These are phyloP conservation scores for Amanita molliuscula DNA, from an alignment of 768 basidiomycete genomes.

Conservation along the genomic window DNA sequence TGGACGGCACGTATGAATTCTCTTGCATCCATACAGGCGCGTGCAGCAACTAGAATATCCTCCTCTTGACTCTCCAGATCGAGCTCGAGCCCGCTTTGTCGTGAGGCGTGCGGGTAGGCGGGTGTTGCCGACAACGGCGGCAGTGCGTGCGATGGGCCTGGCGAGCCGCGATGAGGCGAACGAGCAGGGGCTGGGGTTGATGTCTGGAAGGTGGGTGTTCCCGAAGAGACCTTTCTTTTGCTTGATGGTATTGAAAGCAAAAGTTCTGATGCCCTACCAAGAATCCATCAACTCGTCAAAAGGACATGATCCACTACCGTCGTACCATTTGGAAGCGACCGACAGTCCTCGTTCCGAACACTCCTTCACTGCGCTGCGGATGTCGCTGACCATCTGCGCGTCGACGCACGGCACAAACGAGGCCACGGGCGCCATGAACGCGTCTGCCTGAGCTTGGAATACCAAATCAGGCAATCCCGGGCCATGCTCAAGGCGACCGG, in stretches of 20 bases:
- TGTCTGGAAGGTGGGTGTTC: constrained; percentile 35
- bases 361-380: constrained; percentile 57
- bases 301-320: not conserved
- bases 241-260: constrained; percentile 45
- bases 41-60: constrained; percentile 65
- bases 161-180: constrained; percentile 27
- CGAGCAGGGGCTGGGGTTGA: constrained; percentile 47
- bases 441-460: not conserved
- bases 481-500: too few species aligned
- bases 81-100: constrained; percentile 24
- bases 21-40: constrained; percentile 61
- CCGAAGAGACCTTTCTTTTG: constrained; percentile 27
- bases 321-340: constrained; percentile 71
- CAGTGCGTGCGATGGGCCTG: constrained; percentile 20
- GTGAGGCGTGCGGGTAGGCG: constrained; percentile 27
- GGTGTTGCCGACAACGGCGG: constrained; percentile 17
- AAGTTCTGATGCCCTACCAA: constrained; percentile 65
- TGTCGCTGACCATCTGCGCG: constrained; percentile 35
- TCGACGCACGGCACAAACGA: constrained; percentile 1
- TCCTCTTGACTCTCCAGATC: constrained; percentile 52
- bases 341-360: constrained; percentile 65
- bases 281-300: constrained; percentile 7
- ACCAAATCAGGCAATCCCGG: not conserved
- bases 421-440: not conserved
- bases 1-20: constrained; percentile 71